Evolutionary conservation across 805 yeast species (phyloP).

Genomic region (Kuraishia cidri): DNA sequence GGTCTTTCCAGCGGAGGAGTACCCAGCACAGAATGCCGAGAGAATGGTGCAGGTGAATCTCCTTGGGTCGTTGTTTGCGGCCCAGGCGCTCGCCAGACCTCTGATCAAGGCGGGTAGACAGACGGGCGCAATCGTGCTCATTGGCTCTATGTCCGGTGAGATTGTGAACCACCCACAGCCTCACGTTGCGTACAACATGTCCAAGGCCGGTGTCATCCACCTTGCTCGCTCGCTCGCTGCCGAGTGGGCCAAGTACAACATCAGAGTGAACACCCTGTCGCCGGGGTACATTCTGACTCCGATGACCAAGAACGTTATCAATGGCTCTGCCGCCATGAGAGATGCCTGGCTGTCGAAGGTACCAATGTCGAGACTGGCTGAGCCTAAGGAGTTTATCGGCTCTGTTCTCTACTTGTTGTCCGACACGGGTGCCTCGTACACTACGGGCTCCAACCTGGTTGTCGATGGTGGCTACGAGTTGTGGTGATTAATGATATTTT

Average conservation of each 20-base stretch:
- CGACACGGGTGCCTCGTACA: conserved; percentile 62
- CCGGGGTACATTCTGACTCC: conserved; percentile 85
- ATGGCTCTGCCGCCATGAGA: conserved; percentile 50
- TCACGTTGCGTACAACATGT: conserved; percentile 73
- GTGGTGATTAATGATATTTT: conserved; percentile 52
- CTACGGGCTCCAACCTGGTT: conserved; percentile 76
- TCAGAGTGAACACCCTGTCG: conserved; percentile 72
- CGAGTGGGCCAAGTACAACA: conserved; percentile 74
- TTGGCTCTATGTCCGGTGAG: conserved; percentile 76
- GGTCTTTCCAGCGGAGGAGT: conserved; percentile 56
- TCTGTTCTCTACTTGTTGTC: conserved; percentile 67
- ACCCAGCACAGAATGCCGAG: conserved; percentile 17
- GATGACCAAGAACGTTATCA: conserved; percentile 60
- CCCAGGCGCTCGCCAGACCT: conserved; percentile 19
- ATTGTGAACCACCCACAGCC: conserved; percentile 73
- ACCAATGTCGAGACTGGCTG: conserved; percentile 80
- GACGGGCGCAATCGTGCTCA: conserved; percentile 65
- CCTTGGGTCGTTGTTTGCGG: neutral
- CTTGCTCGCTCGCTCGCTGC: conserved; percentile 67
- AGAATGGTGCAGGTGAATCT: neutral
- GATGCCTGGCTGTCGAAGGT: conserved; percentile 63
- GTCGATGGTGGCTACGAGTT: conserved; percentile 87
- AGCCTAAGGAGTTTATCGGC: conserved; percentile 77
- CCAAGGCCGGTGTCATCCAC: conserved; percentile 83
- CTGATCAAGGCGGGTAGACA: conserved; percentile 45